Percentiles rank a stretch among this genome's conserved stretches.
Conservation (phyloP, 345 rosid species). For the Anastatica hierochuntica region DNA sequence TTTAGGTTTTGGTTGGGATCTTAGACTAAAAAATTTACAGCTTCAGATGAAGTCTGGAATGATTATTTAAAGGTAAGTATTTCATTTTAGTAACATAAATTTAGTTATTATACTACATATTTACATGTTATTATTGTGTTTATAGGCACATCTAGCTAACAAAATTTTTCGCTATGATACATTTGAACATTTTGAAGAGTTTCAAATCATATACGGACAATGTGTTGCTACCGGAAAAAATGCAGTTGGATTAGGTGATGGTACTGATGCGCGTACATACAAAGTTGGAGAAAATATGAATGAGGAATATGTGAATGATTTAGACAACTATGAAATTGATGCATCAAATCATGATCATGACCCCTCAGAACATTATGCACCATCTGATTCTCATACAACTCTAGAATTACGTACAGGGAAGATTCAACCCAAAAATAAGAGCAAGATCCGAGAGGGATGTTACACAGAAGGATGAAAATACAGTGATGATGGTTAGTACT, state of each 20-base stretch:
- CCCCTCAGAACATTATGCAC: neutral
- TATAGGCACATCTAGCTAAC: neutral
- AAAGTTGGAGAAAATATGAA: neutral
- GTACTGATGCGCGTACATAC: neutral
- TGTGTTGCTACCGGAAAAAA: neutral
- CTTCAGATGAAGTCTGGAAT: neutral
- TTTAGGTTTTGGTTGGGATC: neutral
- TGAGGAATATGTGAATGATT: neutral
- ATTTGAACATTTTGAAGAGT: neutral
- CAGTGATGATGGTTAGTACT: neutral
- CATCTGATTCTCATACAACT: neutral
- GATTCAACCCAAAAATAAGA: too few relatives aligned
- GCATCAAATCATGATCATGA: neutral
- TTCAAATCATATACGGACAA: too few relatives aligned
- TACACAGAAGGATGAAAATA: neutral
- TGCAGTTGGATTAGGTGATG: neutral
- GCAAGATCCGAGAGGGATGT: too few relatives aligned
- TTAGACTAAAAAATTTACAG: neutral
- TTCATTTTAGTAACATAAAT: neutral
- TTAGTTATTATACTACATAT: too few relatives aligned
- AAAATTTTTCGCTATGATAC: neutral
- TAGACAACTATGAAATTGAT: neutral
- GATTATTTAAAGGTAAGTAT: neutral
- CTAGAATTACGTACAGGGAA: neutral
- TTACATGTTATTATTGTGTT: too few relatives aligned